Conservation (phyloP, 768 basidiomycete genomes). For the Kwoniella europaea region DNA sequence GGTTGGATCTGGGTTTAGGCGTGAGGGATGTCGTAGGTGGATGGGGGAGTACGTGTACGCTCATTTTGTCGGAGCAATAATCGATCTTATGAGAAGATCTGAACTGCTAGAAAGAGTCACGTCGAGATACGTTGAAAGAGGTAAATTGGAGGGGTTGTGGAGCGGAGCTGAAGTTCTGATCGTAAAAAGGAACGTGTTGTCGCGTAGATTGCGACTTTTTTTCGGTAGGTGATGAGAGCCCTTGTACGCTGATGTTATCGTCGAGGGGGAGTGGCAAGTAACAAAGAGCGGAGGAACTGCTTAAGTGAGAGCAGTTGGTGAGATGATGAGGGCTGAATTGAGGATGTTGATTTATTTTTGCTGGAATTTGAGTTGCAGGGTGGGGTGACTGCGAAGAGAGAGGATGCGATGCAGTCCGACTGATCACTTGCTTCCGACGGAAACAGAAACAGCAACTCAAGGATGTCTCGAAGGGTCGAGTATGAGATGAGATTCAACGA, state of each 20-base stretch:
- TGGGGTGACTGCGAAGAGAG: not conserved
- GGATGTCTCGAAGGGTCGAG: not conserved
- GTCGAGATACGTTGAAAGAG: not conserved
- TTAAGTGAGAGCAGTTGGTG: not conserved
- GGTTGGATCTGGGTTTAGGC: not conserved
- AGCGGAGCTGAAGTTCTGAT: not conserved
- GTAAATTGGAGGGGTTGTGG: not conserved
- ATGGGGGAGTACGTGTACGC: constrained; percentile 3
- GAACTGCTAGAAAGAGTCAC: not conserved
- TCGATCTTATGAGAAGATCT: not conserved
- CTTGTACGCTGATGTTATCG: not conserved
- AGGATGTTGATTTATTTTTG: no score
- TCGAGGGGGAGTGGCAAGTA: no score
- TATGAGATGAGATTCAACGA: not conserved
- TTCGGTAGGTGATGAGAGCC: constrained; percentile 2
- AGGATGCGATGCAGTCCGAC: not conserved
- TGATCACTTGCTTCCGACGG: not conserved
- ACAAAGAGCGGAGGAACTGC: not conserved
- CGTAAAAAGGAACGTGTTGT: constrained; percentile 7
- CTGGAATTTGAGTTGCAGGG: no score
- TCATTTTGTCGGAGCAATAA: not conserved
- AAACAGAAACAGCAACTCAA: not conserved
- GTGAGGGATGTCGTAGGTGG: constrained; percentile 1
- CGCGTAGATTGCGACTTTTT: not conserved
- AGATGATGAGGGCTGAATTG: no score